Percentiles rank a stretch among this genome's conserved stretches.
phyloP scores from a whole-genome alignment of 331 rosid genomes.

The Prunus yedoensis region DNA sequence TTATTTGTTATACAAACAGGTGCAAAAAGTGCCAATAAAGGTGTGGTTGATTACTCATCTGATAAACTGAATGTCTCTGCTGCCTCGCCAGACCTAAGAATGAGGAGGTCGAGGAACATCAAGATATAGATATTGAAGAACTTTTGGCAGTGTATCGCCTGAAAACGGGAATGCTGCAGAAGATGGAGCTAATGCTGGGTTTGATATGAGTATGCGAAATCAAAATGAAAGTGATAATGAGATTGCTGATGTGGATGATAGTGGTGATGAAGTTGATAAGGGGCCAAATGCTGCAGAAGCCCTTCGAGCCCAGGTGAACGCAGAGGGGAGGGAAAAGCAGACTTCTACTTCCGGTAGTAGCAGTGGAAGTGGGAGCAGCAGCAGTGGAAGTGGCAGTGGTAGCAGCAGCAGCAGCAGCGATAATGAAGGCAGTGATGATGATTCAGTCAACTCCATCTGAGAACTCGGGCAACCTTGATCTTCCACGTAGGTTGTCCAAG shows the following conservation, averaged over 20 bases:
- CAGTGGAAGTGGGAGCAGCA: conserved; percentile 63
- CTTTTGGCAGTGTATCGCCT: conserved; percentile 62
- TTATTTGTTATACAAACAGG: conserved; percentile 38
- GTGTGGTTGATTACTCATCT: conserved; percentile 37
- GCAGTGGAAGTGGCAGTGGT: conserved; percentile 41
- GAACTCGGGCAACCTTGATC: conserved; percentile 4
- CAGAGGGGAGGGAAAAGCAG: conserved; percentile 57
- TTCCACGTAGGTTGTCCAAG: not conserved
- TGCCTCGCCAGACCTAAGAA: conserved; percentile 55
- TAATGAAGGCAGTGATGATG: conserved; percentile 81
- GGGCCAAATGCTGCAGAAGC: conserved; percentile 91
- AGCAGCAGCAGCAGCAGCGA: conserved; percentile 67
- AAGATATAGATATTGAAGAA: conserved; percentile 64
- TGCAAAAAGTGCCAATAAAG: conserved; percentile 48
- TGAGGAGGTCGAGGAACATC: conserved; percentile 61
- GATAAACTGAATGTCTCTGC: conserved; percentile 43
- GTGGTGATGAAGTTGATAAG: conserved; percentile 82
- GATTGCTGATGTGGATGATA: conserved; percentile 84
- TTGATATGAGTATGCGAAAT: conserved; percentile 54
- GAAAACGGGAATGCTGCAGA: conserved; percentile 60
- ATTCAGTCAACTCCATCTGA: conserved; percentile 75
- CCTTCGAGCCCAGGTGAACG: conserved; percentile 71
- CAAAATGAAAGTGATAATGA: conserved; percentile 78
- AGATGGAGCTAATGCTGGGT: conserved; percentile 54
- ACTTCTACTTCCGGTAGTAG: conserved; percentile 76